Evolutionary conservation across 306 rosid genomes (phyloP), one percentile per base, ranked within the genome.

Genomic region (Astragalus glycyphyllos): DNA sequence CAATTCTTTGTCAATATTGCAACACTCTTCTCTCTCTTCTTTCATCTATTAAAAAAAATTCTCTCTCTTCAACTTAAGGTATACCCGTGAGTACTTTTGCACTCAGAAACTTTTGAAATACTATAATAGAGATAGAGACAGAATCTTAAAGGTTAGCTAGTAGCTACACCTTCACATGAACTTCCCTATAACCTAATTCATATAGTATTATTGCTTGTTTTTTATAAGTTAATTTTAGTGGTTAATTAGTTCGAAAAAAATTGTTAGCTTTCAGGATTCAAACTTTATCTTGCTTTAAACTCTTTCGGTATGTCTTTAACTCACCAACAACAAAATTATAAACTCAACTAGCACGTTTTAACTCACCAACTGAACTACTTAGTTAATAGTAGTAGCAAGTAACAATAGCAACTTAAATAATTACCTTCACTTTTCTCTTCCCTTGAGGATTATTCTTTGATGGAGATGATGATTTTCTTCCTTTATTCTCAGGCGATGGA

Each of bases 381-480:
- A 2, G 2, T 23, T 23, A 26, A 3, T 26, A 26, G 8, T 35
- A 35, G 5, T 11, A 3, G 2, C 11, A 32, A 7, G 8, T 38
- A 38, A 4, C 5, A 8, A 8, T 44, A 65, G 9, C 26, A 57
- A 75, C 11, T 72, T 49, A 88, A 20, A 20, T 20, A 20, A 26
- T 26, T 26, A 26, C 98, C 96, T 94, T 94, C 26, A 84, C 91
- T 83, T 94, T 94, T 71, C 91, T 77, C 83, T 89, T 94, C 62
- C 89, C 92, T 10, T 80, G 97, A 80, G 74, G 75, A 71, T 74
- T 81, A 48, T 73, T 87, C 72, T 83, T 82, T n/a, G 96, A 84
- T 13, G 79, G 96, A 8, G 77, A 56, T 35, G 86, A 79, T 20
- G 87, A 81, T 74, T 81, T 92, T 67, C 81, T 83, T 60, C 81